Conservation (phyloP, 345 rosid species). For the Brassica rapa region DNA sequence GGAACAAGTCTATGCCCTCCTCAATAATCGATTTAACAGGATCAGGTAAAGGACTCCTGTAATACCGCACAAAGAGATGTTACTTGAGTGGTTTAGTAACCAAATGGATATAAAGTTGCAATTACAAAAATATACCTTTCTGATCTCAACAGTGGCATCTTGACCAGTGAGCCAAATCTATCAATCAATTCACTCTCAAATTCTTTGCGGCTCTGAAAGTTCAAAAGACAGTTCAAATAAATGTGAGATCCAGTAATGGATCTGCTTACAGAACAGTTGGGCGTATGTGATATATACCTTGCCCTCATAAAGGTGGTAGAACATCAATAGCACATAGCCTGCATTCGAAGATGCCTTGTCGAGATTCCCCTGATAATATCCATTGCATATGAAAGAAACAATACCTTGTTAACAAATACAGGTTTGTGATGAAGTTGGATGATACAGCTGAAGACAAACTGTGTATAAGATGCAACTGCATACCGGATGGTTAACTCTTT, state of each 20-base stretch:
- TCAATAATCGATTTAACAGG: constrained; percentile 64
- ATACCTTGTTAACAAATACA: constrained; percentile 18
- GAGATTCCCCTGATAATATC: constrained; percentile 76
- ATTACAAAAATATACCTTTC: constrained; percentile 52
- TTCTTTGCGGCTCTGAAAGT: constrained; percentile 67
- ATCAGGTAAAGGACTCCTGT: constrained; percentile 78
- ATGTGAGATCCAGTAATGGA: not conserved
- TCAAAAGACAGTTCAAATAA: not conserved
- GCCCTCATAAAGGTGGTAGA: constrained; percentile 93
- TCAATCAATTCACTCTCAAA: constrained; percentile 86
- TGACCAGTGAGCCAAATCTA: constrained; percentile 83
- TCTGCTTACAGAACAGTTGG: constrained; percentile 4
- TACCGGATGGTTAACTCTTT: constrained; percentile 93
- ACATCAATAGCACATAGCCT: constrained; percentile 94
- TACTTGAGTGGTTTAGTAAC: not conserved
- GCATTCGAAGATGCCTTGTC: constrained; percentile 84
- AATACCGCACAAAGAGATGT: constrained; percentile 30
- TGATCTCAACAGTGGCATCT: constrained; percentile 84
- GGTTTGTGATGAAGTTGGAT: constrained; percentile 10
- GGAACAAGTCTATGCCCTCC: constrained; percentile 81
- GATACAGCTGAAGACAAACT: constrained; percentile 5
- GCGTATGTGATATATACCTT: constrained; percentile 55
- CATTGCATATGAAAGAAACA: constrained; percentile 24
- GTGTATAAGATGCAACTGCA: constrained; percentile 22
- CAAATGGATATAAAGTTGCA: not conserved